Base-by-base conservation (phyloP, 2,329 filamentous ascomycete genomes). In the Colletotrichum cuscutae region DNA sequence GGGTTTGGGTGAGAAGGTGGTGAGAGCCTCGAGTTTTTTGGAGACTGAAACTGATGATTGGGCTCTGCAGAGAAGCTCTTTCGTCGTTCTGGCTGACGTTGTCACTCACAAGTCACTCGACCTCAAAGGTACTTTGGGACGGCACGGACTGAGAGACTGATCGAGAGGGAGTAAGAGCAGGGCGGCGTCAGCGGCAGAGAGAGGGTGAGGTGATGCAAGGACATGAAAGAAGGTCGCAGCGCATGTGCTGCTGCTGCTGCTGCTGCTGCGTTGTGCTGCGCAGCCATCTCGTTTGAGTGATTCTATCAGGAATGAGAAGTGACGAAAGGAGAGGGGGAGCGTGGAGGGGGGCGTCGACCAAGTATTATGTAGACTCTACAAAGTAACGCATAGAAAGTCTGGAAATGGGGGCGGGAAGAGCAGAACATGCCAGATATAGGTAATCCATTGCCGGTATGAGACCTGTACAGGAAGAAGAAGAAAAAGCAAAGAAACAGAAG, bases 201-300 rank as follows among this genome's bases (percentile, higher is more conserved):
- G 42, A 24, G 11, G 32, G 32, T 35, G 32, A 35, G 11, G 32
- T 35, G 32, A 4, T 37, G 15, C 12, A 54, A 22, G 32, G 11
- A 46, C 49, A 62, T 12, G 58, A 11, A 56, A 71, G 32, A 71
- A 52, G 49, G 57, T 68, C 58, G 58, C 49, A 62, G 69, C 58
- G 69, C 69, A 67, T 69, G 60, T 56, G 65, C 65, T 66, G 67
- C 53, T 37, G 52, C 53, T 37, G 52, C 46, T 54, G 65, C 65
- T 65, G 67, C 53, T 37, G 52, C 53, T 37, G 52, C 46, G 49
- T 11, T 37, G 67, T 66, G 68, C 68, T 67, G 57, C 49, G 69
- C 52, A 63, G 65, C 64, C 58, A 72, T 72, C 69, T 68, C 58
- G 58, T 71, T 72, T 68, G 69, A 63, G 69, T 63, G 58, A 53